Evolutionary conservation across 768 basidiomycete genomes (phyloP).

Genomic region (Rossbeevera mucosa): DNA sequence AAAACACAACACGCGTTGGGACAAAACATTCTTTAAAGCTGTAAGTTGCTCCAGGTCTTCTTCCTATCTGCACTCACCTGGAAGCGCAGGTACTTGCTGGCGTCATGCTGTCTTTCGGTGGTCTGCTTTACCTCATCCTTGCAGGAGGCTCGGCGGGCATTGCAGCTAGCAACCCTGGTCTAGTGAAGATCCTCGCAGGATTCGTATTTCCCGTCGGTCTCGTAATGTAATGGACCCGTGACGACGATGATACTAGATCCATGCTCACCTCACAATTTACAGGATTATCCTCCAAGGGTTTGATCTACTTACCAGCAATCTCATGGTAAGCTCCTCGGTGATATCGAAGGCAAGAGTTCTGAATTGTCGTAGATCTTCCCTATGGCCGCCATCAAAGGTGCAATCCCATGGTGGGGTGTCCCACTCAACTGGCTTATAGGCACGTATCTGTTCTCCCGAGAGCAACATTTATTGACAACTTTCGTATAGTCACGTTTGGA

Average conservation of each 20-base stretch:
- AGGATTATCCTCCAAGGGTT: constrained; percentile 72
- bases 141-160: constrained; percentile 55
- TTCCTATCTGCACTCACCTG: not conserved
- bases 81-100: constrained; percentile 56
- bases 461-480: not conserved
- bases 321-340: constrained; percentile 48
- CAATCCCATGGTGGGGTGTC: constrained; percentile 66
- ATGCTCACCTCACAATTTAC: not conserved
- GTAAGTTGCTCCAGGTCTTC: constrained; percentile 36
- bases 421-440: constrained; percentile 67
- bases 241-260: not conserved
- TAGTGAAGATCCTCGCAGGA: constrained; percentile 61
- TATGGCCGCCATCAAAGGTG: constrained; percentile 61
- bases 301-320: constrained; percentile 70
- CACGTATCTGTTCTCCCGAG: constrained; percentile 21
- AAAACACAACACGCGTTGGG: constrained; percentile 62
- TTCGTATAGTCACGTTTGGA: constrained; percentile 54
- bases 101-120: constrained; percentile 69
- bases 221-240: constrained; percentile 54
- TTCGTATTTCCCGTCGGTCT: constrained; percentile 75
- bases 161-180: constrained; percentile 52
- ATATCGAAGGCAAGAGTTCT: not conserved
- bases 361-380: constrained; percentile 49
- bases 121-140: constrained; percentile 58
- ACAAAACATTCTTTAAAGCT: constrained; percentile 62